Evolutionary conservation across 2,329 filamentous ascomycete genomes (phyloP).

Genomic region (Dryadomyces quercivorus): DNA sequence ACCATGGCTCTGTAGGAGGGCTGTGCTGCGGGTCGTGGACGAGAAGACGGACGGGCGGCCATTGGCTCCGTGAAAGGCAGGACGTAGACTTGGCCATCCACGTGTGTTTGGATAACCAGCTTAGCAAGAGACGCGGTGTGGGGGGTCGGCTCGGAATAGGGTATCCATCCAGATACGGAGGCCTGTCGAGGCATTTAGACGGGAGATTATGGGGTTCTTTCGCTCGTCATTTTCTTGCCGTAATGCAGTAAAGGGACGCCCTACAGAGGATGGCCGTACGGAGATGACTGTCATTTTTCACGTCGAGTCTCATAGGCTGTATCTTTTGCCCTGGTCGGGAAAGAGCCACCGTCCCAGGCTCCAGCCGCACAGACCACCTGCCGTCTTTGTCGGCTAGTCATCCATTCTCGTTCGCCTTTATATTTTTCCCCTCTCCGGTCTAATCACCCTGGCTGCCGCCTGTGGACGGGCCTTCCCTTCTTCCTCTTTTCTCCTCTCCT

Average conservation of each 20-base stretch:
- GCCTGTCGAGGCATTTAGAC: too few species aligned
- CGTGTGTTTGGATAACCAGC: not conserved
- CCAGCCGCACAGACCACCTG: conserved; percentile 1
- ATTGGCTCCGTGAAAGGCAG: too few species aligned
- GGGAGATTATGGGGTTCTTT: too few species aligned
- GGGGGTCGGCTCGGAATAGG: too few species aligned
- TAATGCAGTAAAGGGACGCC: too few species aligned
- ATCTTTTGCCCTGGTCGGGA: not conserved
- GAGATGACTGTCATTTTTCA: not conserved
- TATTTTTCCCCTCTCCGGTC: conserved; percentile 11
- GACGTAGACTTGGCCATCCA: not conserved
- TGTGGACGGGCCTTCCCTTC: not conserved
- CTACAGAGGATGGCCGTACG: too few species aligned
- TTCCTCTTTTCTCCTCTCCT: not conserved
- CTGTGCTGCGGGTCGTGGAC: not conserved
- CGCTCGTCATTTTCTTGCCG: too few species aligned
- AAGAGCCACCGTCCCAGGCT: not conserved
- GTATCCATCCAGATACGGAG: too few species aligned
- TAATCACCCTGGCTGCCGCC: not conserved
- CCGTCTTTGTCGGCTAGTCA: not conserved
- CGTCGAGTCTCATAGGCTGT: not conserved
- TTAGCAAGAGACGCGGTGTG: not conserved
- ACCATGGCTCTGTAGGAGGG: not conserved
- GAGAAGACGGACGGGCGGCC: not conserved
- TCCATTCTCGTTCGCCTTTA: conserved; percentile 5